These are phyloP conservation scores for Heritiera littoralis DNA, from an alignment of 345 rosid species.

Conservation along the genomic window DNA sequence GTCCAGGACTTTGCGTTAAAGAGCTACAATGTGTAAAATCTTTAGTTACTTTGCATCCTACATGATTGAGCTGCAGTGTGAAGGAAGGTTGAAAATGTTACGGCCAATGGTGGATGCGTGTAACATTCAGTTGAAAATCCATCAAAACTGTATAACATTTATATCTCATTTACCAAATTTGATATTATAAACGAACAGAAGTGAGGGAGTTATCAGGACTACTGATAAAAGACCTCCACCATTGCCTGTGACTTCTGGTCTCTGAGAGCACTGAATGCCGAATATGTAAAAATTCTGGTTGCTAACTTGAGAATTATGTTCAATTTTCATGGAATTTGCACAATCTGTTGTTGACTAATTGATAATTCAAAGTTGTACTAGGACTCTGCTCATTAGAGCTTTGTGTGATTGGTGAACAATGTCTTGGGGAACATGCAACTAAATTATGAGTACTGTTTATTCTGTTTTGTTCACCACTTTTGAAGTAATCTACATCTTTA, in stretches of 20 bases:
- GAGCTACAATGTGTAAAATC: not conserved
- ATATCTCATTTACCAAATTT: not conserved
- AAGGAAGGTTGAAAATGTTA: not conserved
- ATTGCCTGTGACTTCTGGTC: not conserved
- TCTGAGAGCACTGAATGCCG: not conserved
- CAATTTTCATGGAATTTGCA: not conserved
- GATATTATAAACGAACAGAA: not conserved
- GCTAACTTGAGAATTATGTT: not conserved
- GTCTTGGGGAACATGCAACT: not conserved
- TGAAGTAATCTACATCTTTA: conserved; percentile 9
- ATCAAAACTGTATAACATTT: not conserved
- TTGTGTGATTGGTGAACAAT: not conserved
- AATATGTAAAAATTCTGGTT: not conserved
- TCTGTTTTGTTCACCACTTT: not conserved
- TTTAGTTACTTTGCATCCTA: not conserved
- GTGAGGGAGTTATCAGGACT: not conserved
- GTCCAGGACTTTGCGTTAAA: not conserved
- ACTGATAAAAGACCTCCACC: not conserved
- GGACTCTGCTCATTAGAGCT: not conserved
- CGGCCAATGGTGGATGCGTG: not conserved
- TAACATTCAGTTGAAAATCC: not conserved
- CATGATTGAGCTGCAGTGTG: not conserved
- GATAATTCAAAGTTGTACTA: not conserved
- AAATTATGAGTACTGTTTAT: not conserved
- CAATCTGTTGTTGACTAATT: not conserved